These are phyloP conservation scores for Nidula niveotomentosa DNA, from an alignment of 1,284 basidiomycete species.

Conservation along the genomic window DNA sequence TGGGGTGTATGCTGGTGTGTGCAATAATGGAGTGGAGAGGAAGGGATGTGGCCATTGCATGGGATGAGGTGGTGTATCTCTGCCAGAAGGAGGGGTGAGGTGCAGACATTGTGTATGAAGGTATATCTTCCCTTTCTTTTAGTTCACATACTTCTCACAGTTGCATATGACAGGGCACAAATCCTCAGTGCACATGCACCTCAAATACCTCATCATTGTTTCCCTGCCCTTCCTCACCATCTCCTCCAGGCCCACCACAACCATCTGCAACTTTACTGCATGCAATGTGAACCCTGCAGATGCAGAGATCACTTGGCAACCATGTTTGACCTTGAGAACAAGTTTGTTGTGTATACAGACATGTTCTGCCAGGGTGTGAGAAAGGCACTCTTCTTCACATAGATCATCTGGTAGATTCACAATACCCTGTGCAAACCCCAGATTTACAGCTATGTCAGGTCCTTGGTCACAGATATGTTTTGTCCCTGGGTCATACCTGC, in stretches of 20 bases:
- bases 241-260: slow-evolving; percentile 66
- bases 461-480: too few species aligned
- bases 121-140: slow-evolving; percentile 31
- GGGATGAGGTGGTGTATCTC: slow-evolving; percentile 91
- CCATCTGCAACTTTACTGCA: slow-evolving; percentile 73
- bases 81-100: slow-evolving; percentile 85
- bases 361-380: slow-evolving; percentile 80
- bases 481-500: too few species aligned
- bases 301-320: slow-evolving; percentile 80
- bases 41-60: slow-evolving; percentile 80
- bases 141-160: not conserved
- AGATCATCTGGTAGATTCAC: too few species aligned
- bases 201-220: slow-evolving; percentile 86
- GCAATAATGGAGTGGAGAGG: slow-evolving; percentile 75
- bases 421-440: too few species aligned
- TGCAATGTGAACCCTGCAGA: slow-evolving; percentile 41
- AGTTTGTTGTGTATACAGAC: slow-evolving; percentile 83
- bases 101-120: slow-evolving; percentile 90
- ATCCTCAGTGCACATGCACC: slow-evolving; percentile 67
- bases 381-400: slow-evolving; percentile 51
- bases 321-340: slow-evolving; percentile 93
- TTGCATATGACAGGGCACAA: slow-evolving; percentile 52
- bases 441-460: too few species aligned
- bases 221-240: slow-evolving; percentile 81
- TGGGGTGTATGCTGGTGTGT: slow-evolving; percentile 84